Base-by-base conservation (phyloP, 2,329 filamentous ascomycete species). In the Fusarium penzigii region DNA sequence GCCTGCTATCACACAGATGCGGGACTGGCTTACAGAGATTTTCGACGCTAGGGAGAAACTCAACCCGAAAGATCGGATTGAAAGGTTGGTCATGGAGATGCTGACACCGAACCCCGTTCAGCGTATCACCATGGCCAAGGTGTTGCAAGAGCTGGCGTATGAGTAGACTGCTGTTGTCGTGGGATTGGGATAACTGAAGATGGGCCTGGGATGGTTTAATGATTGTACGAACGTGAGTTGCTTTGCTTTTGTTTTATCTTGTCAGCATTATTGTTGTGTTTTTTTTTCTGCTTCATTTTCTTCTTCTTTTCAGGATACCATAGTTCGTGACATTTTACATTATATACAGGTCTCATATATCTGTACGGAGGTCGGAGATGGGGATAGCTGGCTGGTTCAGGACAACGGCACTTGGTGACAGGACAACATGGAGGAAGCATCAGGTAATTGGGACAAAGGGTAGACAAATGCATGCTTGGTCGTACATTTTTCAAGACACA, bases 1-100 rank as follows among this genome's bases (percentile, higher is more conserved):
- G 47, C 65, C 68, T 6, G 80, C 81, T 4, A 73, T 75, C 3
- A 57, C 68, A 12, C 78, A 82, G 64, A 84, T 85, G 82, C 76
- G 78, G 49, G 72, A 75, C 50, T 85, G 82, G 82, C 72, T 85
- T 42, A 70, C 65, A 39, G 81, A 84, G 67, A 72, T 85, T 40
- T 74, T 71, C 41, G 75, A 78, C 42, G 78, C 77, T 16, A 72
- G 78, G 56, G 70, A 72, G 51, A 70, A 64, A 39, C 74, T 84
- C 3, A 73, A 78, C 61, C 55, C 64, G 7, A 70, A 71, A 20
- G 79, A 84, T 61, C 71, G 70, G 44, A 66, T 84, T 38, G 81
- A 84, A 67, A 68, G 73, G 14, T 65, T 84, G 10, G 75, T 83
- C 14, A 69, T 70, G 51, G 77, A 81, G 36, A 85, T 84, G 82